Conservation (phyloP, 2,329 filamentous ascomycete species). For the Aspergillus japonicus region DNA sequence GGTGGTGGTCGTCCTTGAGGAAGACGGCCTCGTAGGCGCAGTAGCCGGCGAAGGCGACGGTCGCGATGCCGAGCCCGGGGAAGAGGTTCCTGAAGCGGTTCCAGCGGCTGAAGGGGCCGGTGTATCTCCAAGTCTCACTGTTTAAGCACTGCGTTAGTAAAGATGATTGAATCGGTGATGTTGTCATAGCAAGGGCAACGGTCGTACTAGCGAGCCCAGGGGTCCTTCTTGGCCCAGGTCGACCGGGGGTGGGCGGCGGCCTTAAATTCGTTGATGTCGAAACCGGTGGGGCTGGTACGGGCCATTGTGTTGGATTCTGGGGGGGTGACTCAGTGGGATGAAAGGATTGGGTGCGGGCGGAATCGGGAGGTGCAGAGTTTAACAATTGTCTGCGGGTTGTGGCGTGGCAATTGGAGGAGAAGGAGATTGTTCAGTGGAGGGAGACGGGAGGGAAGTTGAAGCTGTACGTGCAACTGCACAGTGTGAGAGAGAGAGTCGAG, state of each 20-base stretch:
- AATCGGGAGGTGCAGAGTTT: not conserved
- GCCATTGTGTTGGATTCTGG: slow-evolving; percentile 46
- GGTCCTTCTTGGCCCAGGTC: slow-evolving; percentile 53
- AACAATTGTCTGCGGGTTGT: slow-evolving; percentile 13
- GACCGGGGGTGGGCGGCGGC: slow-evolving; percentile 63
- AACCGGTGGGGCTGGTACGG: slow-evolving; percentile 74
- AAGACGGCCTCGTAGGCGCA: slow-evolving; percentile 88
- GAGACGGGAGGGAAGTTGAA: slow-evolving; percentile 22
- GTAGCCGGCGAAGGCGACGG: slow-evolving; percentile 86
- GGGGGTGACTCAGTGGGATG: slow-evolving; percentile 22
- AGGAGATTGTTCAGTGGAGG: not conserved
- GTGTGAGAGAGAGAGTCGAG: not conserved
- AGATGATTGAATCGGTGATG: no score
- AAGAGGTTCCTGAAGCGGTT: slow-evolving; percentile 87
- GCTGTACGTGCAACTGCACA: slow-evolving; percentile 12
- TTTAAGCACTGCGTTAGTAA: slow-evolving; percentile 14
- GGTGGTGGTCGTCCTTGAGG: slow-evolving; percentile 64
- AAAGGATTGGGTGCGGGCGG: slow-evolving; percentile 3
- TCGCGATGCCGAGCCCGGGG: slow-evolving; percentile 88
- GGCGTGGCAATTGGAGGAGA: slow-evolving; percentile 14
- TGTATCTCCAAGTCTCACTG: slow-evolving; percentile 95
- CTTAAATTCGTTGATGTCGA: slow-evolving; percentile 79
- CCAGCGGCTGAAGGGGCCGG: slow-evolving; percentile 78
- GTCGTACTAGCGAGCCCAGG: slow-evolving; percentile 62
- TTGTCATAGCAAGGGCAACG: not conserved